Base-by-base conservation (phyloP, 2,329 filamentous ascomycete genomes). In the Monilinia polystroma region DNA sequence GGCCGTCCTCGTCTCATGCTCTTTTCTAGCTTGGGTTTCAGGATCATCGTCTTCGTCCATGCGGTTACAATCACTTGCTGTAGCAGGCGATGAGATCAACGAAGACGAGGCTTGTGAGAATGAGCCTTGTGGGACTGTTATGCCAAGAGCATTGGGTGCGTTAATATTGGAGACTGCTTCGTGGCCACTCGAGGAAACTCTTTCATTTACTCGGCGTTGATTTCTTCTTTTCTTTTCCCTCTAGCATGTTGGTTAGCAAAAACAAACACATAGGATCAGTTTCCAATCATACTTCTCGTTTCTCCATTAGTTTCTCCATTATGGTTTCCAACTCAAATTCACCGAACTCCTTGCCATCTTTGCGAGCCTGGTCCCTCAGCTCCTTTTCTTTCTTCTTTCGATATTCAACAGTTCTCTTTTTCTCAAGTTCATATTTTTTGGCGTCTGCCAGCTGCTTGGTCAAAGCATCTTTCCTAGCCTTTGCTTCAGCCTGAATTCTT, bases 201-300 rank as follows among this genome's bases (percentile, higher is more conserved):
- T 52, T 14, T 32, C 38, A 26, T 16, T 38, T 7, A 11, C 5
- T 29, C 43, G 29, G 32, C 23, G 16, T 60, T 20, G 32, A 20
- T 65, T 60, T 54, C 52, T 67, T 65, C 49, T 18, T 41, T 53
- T n/a, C 29, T 38, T 63, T 0, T 47, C 57, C 16, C 58, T 32
- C 67, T 66, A 3, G 2, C 11, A 18, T 12, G 4, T 14, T 45
- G 3, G 47, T 68, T 63, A 68, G 64, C n/a, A 38, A 26, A 12
- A 45, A 53, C n/a, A 3, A 8, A 41, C n/a, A 43, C n/a, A 38
- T 4, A 12, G 6, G 5, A 2, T 38, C 5, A 26, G 2, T 23
- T 8, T 11, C 20, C 14, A 47, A 10, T 54, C 47, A 26, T 63
- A 68, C 68, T 43, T 68, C 68, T 58, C 66, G 66, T 49, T 64